These are phyloP conservation scores for Albophoma yamanashiensis DNA, from an alignment of 2,329 filamentous ascomycete genomes.

Conservation along the genomic window DNA sequence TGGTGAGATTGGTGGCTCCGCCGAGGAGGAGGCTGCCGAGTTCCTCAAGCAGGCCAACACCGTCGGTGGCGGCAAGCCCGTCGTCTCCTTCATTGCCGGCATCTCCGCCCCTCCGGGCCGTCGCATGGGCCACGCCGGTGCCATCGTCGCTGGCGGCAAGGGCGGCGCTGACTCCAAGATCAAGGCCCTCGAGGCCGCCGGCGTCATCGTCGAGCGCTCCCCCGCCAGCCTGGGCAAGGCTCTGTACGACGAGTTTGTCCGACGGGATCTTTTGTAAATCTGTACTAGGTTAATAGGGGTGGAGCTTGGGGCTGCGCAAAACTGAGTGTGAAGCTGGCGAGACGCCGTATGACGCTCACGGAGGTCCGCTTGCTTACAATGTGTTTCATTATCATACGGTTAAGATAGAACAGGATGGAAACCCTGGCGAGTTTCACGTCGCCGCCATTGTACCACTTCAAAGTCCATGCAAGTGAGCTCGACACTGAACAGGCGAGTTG, in stretches of 20 bases:
- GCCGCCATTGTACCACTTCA: not conserved
- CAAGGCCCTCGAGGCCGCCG: constrained; percentile 80
- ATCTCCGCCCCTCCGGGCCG: constrained; percentile 94
- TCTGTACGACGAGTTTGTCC: constrained; percentile 89
- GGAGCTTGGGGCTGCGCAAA: constrained; percentile 1
- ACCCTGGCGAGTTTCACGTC: not conserved
- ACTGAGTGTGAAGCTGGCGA: constrained; percentile 9
- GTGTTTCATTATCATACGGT: constrained; percentile 18
- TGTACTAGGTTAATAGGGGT: not conserved
- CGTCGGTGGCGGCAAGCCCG: constrained; percentile 75
- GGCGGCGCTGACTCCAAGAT: constrained; percentile 98
- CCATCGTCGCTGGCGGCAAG: constrained; percentile 95
- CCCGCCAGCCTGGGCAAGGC: constrained; percentile 88
- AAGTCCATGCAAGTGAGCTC: not conserved
- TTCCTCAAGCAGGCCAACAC: constrained; percentile 91
- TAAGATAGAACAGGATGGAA: constrained; percentile 19
- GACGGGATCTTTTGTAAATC: constrained; percentile 80
- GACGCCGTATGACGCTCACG: constrained; percentile 9
- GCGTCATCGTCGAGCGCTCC: constrained; percentile 92
- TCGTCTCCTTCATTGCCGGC: constrained; percentile 96
- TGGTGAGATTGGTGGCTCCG: constrained; percentile 94
- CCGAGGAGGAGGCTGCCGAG: constrained; percentile 96
- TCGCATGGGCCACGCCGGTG: constrained; percentile 97
- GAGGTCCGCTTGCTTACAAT: constrained; percentile 12
- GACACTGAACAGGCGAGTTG: not conserved